Percentiles rank a stretch among this genome's conserved stretches.
phyloP scores from a whole-genome alignment of 352 stramenopile species.

The Pythium plurisporium region DNA sequence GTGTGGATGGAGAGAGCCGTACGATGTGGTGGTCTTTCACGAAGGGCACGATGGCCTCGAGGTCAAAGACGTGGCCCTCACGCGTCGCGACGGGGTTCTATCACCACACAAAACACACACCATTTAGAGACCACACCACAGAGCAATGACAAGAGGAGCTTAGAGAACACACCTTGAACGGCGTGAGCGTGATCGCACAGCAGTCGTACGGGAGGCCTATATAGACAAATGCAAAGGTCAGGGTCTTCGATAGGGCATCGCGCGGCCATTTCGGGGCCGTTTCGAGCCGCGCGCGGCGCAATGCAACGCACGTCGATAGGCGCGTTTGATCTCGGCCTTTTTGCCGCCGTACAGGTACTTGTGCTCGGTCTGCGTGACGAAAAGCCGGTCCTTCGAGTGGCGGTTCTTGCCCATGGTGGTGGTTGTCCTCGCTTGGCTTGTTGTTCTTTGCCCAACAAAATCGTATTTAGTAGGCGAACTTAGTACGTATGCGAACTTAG shows the following conservation, averaged over 20 bases:
- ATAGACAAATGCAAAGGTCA: neutral
- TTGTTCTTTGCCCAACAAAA: neutral
- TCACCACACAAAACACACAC: too few species aligned
- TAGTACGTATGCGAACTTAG: slow-evolving; percentile 9
- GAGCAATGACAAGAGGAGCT: too few species aligned
- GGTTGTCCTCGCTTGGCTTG: neutral
- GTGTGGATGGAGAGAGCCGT: too few species aligned
- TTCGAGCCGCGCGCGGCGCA: neutral
- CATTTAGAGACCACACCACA: too few species aligned
- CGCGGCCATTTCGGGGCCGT: neutral
- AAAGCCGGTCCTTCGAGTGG: slow-evolving; percentile 87
- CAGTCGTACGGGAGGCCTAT: slow-evolving; percentile 96
- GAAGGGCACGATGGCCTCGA: slow-evolving; percentile 94
- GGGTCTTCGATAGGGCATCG: neutral
- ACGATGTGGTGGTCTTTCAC: slow-evolving; percentile 94
- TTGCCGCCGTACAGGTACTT: slow-evolving; percentile 93
- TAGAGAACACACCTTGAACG: slow-evolving; percentile 71
- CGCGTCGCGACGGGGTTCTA: slow-evolving; percentile 93
- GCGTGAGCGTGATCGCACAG: slow-evolving; percentile 95
- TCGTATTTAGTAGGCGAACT: neutral
- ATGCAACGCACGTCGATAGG: slow-evolving; percentile 58
- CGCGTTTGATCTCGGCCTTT: slow-evolving; percentile 76
- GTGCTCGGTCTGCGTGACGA: slow-evolving; percentile 89
- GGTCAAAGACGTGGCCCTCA: slow-evolving; percentile 97
- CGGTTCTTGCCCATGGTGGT: slow-evolving; percentile 86